These are phyloP conservation scores for Aquilaria yunnanensis DNA, from an alignment of 345 rosid genomes.

Conservation along the genomic window DNA sequence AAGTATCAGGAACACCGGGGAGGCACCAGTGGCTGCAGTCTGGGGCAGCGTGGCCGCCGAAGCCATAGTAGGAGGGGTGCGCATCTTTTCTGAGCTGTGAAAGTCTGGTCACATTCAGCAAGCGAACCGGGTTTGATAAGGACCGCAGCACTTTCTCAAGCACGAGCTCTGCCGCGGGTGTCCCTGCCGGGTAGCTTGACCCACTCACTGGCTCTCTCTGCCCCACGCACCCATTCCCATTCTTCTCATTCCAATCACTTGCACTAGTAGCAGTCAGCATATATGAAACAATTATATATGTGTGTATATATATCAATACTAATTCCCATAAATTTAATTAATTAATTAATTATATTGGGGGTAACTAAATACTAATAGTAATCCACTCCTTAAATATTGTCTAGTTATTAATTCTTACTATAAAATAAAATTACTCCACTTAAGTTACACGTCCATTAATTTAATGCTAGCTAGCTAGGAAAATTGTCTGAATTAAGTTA, in stretches of 20 bases:
- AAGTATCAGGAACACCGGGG: constrained; percentile 56
- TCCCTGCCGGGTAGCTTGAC: constrained; percentile 29
- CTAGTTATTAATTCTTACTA: too few relatives aligned
- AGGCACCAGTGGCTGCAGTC: constrained; percentile 76
- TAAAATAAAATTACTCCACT: too few relatives aligned
- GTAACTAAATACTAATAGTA: too few relatives aligned
- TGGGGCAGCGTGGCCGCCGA: constrained; percentile 28
- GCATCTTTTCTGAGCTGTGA: constrained; percentile 55
- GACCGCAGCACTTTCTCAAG: constrained; percentile 27
- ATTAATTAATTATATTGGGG: too few relatives aligned
- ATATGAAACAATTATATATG: background rate
- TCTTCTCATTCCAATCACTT: constrained; percentile 50
- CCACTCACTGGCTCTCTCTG: constrained; percentile 35
- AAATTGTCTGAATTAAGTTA: too few relatives aligned
- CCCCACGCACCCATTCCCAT: constrained; percentile 23
- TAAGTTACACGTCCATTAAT: too few relatives aligned
- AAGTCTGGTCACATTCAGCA: constrained; percentile 35
- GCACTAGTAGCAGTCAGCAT: constrained; percentile 23
- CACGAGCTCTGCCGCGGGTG: constrained; percentile 39
- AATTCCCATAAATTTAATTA: too few relatives aligned
- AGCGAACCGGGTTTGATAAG: constrained; percentile 30
- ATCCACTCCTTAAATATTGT: too few relatives aligned
- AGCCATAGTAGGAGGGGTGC: constrained; percentile 49
- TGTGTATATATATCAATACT: background rate
- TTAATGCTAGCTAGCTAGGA: too few relatives aligned